Base-by-base conservation (phyloP, 1,284 basidiomycete species). In the Termitomyces sp. region DNA sequence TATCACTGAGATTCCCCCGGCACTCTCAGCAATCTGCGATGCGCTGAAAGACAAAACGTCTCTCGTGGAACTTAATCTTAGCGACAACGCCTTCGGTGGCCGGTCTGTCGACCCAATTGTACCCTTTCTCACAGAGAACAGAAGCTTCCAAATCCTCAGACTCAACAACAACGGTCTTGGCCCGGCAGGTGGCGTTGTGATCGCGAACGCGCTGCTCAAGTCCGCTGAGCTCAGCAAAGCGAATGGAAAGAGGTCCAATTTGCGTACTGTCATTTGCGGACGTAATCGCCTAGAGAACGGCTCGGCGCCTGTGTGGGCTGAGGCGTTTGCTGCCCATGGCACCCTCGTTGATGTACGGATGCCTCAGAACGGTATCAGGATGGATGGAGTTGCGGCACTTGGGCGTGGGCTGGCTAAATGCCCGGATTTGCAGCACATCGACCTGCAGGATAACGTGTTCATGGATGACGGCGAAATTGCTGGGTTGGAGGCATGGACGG, bases 81-180 rank as follows among this genome's bases (percentile, higher is more conserved):
- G 87, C 62, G 95, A 99, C 72, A 99, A 99, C 65, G 96, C 96
- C 5, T 98, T 98, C 62, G 96, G 96, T 36, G 94, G 94, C 31
- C 87, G 96, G 64, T 95, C 92, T 40, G 94, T 96, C 15, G 92
- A 97, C 65, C 93, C 95, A 43, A 91, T 99, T 75, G 93, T 95
- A 47, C 86, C 89, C 44, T 91, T 97, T 76, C 83, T 97, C 63
- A 82, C 82, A 52, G 76, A 85, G 64, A 96, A 93, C 70, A 86
- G 83, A 52, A 80, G 79, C 59, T 83, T 94, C 73, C 83, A 88
- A 65, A 79, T 92, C 55, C 84, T 99, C 67, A 90, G 88, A 66
- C 83, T 99, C 60, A 97, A 93, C 74, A 99, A 99, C 78, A 99
- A 98, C 71, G 96, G 96, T 31, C 83, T 99, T 33, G 97, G 97